Base-by-base conservation (phyloP, 768 basidiomycete genomes). In the Termitomyces sp. region DNA sequence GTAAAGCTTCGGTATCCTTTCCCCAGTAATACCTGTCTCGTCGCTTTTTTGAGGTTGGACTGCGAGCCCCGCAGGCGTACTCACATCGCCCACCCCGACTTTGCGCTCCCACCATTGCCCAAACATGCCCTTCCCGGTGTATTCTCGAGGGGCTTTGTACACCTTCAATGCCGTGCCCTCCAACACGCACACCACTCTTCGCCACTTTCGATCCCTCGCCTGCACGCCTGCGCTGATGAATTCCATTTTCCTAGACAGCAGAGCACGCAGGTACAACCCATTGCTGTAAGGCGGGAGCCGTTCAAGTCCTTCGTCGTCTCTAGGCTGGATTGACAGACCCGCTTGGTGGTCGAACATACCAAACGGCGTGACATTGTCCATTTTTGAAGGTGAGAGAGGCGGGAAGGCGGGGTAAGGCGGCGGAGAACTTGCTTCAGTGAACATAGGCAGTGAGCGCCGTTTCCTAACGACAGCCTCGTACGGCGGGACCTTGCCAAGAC, bases 211-310 rank as follows among this genome's bases (percentile, higher is more conserved):
- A 67, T 98, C 95, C 67, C 79, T 82, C 7, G 95, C 87, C 69
- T 96, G 91, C 2, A 91, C 76, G 7, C 94, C 94, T 0, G 94
- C 93, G 11, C 79, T 71, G 4, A 72, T 75, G 67, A 99, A 98
- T 76, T 99, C 97, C 85, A 94, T 82, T 77, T 99, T 99, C 46
- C 91, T 83, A 1, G 89, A 88, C 75, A 99, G 81, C 53, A 86
- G 78, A 3, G 86, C 91, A 35, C 83, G 79, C 63, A 98, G 82
- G 65, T 91, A 86, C 17, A 98, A 81, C 16, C 77, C 72, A 71
- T 97, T 98, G 58, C 80, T 81, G 69, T 99, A 99, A 5, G 68
- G 41, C 0, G 97, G 97, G 1, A 99, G 78, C 39, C 68, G 69
- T 70, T 99, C 96, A 46, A 63, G 72, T 9, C 92, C 96, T 67